A percentile compares a stretch with the other conserved stretches of the same genome.
These are phyloP conservation scores for Cyclocybe cylindracea DNA, from an alignment of 768 basidiomycete genomes.

Conservation along the genomic window DNA sequence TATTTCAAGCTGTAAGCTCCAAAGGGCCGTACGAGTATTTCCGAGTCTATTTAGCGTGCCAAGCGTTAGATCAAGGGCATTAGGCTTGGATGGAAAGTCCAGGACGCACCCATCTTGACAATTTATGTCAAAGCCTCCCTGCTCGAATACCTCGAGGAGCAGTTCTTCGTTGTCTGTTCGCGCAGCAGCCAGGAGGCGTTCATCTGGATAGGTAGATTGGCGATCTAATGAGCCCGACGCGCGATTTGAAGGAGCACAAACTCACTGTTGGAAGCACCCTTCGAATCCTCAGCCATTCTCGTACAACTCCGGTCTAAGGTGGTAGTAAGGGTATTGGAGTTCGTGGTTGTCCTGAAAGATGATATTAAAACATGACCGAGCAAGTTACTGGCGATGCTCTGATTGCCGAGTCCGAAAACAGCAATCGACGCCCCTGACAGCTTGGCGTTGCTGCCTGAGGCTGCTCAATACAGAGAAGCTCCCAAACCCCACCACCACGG, in stretches of 20 bases:
- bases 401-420: too few species aligned
- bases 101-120: constrained; percentile 70
- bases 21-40: constrained; percentile 65
- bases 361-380: neutral
- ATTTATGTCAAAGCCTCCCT: constrained; percentile 70
- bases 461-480: too few species aligned
- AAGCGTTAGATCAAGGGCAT: neutral
- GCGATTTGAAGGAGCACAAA: neutral
- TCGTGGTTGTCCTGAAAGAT: neutral
- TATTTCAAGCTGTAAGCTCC: constrained; percentile 1
- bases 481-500: too few species aligned
- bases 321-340: neutral
- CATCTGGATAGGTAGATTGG: constrained; percentile 44
- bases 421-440: too few species aligned
- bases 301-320: neutral
- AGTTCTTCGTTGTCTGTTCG: constrained; percentile 73
- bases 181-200: constrained; percentile 72
- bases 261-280: constrained; percentile 20
- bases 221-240: neutral
- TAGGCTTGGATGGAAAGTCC: constrained; percentile 1
- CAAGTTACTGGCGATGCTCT: too few species aligned
- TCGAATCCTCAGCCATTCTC: constrained; percentile 6
- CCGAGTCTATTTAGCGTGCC: constrained; percentile 47
- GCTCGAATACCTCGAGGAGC: constrained; percentile 57
- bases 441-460: too few species aligned